These are phyloP conservation scores for Trichoderma sp. DNA, from an alignment of 2,329 filamentous ascomycete species.

Conservation along the genomic window DNA sequence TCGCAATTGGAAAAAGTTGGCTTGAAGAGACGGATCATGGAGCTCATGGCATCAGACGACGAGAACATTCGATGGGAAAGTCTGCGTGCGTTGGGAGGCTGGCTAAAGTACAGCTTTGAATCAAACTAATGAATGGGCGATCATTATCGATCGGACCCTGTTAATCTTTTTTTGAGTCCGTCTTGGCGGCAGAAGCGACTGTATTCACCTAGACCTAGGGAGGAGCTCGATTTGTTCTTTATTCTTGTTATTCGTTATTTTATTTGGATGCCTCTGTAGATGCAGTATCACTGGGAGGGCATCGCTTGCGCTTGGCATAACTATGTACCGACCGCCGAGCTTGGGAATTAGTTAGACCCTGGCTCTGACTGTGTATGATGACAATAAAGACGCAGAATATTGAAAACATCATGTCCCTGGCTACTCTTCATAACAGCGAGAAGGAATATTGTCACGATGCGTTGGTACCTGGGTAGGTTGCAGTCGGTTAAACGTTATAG, in stretches of 20 bases:
- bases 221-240: constrained; percentile 8
- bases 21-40: constrained; percentile 86
- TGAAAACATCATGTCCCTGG: background rate
- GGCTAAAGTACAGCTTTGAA: constrained; percentile 68
- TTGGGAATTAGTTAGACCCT: constrained; percentile 29
- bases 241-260: constrained; percentile 11
- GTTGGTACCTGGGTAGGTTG: no score
- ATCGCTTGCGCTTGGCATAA: constrained; percentile 41
- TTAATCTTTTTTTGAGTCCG: constrained; percentile 8
- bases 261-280: constrained; percentile 32
- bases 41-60: constrained; percentile 86
- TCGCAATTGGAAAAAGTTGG: constrained; percentile 79
- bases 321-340: constrained; percentile 33
- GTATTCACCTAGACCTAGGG: constrained; percentile 2
- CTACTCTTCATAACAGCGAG: background rate
- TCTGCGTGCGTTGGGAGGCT: constrained; percentile 74
- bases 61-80: constrained; percentile 93
- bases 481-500: constrained; percentile 21
- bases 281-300: constrained; percentile 33
- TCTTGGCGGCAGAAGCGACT: constrained; percentile 11
- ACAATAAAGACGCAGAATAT: constrained; percentile 21
- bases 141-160: background rate
- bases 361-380: constrained; percentile 25
- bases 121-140: constrained; percentile 34
- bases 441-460: background rate